Percentiles rank a stretch among this genome's conserved stretches.
phyloP scores from a whole-genome alignment of 371 early-diverging fungal genomes.

The Mucor ambiguus region DNA sequence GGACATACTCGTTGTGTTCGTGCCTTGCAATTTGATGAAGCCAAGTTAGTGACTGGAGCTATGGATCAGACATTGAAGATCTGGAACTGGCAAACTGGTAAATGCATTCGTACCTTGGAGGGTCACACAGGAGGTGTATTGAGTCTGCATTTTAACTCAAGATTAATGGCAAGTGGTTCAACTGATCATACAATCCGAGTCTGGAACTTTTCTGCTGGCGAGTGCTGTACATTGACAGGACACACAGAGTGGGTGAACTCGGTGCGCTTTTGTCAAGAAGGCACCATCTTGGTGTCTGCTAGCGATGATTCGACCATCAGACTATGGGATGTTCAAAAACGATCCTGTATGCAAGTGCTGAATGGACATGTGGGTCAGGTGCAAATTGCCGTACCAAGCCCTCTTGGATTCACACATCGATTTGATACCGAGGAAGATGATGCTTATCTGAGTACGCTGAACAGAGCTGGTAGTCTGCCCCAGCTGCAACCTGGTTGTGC shows the following conservation, averaged over 20 bases:
- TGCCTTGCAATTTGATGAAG: slow-evolving; percentile 85
- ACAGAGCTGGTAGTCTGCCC: neutral
- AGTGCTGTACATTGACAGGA: slow-evolving; percentile 78
- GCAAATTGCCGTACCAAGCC: slow-evolving; percentile 60
- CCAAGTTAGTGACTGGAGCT: slow-evolving; percentile 84
- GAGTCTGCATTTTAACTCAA: slow-evolving; percentile 83
- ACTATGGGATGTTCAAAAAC: slow-evolving; percentile 81
- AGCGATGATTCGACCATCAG: slow-evolving; percentile 83
- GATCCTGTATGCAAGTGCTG: slow-evolving; percentile 69
- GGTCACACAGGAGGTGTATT: slow-evolving; percentile 87
- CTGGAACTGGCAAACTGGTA: slow-evolving; percentile 95
- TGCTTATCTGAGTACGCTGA: neutral
- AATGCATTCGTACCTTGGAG: slow-evolving; percentile 82
- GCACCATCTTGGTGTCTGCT: slow-evolving; percentile 71
- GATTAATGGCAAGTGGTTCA: slow-evolving; percentile 81
- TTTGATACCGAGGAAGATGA: slow-evolving; percentile 19
- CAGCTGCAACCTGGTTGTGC: slow-evolving; percentile 11
- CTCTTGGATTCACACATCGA: slow-evolving; percentile 46
- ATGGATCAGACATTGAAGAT: slow-evolving; percentile 95
- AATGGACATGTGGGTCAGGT: slow-evolving; percentile 85
- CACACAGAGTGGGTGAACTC: slow-evolving; percentile 89
- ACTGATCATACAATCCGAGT: slow-evolving; percentile 88
- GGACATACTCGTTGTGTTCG: slow-evolving; percentile 92
- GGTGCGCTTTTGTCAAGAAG: slow-evolving; percentile 74
- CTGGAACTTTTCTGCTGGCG: slow-evolving; percentile 87